phyloP scores from a whole-genome alignment of 2,329 filamentous ascomycete species.

The Chalara sp. region DNA sequence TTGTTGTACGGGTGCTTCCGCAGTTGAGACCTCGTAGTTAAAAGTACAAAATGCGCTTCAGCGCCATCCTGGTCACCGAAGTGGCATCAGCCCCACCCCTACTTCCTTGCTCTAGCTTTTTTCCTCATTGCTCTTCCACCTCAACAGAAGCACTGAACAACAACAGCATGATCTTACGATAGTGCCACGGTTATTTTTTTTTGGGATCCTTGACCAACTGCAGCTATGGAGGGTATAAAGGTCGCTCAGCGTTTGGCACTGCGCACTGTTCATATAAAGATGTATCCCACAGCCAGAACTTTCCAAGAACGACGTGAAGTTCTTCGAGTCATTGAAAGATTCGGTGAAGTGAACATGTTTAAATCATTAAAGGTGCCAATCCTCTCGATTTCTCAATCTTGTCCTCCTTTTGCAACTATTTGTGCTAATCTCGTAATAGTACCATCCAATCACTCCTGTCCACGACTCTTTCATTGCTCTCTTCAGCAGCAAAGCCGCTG shows the following conservation, averaged over 20 bases:
- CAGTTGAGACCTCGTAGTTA: no score
- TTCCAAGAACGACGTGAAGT: slow-evolving; percentile 28
- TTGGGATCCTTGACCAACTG: no score
- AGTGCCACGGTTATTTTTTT: no score
- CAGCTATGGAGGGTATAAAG: no score
- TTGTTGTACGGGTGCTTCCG: no score
- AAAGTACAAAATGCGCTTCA: no score
- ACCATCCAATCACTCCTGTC: slow-evolving; percentile 10
- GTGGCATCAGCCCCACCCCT: no score
- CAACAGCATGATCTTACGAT: no score
- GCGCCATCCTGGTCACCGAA: no score
- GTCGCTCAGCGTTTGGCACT: background rate
- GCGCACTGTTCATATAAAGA: slow-evolving; percentile 26
- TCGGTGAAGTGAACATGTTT: slow-evolving; percentile 27
- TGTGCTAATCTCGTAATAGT: background rate
- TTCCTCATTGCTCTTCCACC: no score
- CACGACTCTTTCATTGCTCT: slow-evolving; percentile 23
- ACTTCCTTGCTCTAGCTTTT: no score
- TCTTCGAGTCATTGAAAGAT: slow-evolving; percentile 25
- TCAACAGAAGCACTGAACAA: no score
- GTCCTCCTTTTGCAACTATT: background rate
- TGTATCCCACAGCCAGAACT: slow-evolving; percentile 21
- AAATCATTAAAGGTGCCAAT: slow-evolving; percentile 22
- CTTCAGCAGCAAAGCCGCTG: slow-evolving; percentile 17
- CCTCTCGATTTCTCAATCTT: background rate